Evolutionary conservation across 768 basidiomycete species (phyloP), one percentile per base, ranked within the genome.

Genomic region (Boletus edulis): DNA sequence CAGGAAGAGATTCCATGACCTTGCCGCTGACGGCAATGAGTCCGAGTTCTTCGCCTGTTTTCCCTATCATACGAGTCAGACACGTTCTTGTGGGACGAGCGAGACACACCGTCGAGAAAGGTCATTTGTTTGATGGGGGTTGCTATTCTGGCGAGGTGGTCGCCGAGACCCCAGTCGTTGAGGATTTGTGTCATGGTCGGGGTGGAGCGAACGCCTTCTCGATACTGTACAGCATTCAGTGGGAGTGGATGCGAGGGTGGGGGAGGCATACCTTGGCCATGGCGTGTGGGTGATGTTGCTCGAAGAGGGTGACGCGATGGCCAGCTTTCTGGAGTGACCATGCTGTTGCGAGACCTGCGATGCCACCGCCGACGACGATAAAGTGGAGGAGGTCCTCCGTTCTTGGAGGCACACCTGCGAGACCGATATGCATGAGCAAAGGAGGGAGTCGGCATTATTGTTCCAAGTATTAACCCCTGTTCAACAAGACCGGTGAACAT

Each of bases 121-220:
- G 59, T 32, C 14, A 67, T 55, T 24, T 54, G 58, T 3, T 37
- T 10, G 9, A 63, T 59, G n/a, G 45, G 60, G 15, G 63, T 50
- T 0, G 68, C 42, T 6, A 74, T 69, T 27, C 71, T 69, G 6
- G 72, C 65, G 39, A 86, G 62, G 11, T 65, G 60, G 34, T 79
- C 75, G 15, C 68, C 76, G 1, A 82, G 70, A 14, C 79, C 82
- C 83, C 84, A 86, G 43, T 79, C 72, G 31, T 72, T 64, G 41
- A 85, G 66, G 1, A 85, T 67, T 34, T 76, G 75, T 35, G 81
- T 81, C 77, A 85, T 77, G 57, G 83, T 81, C 1, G 84, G 82
- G n/a, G 81, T 78, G 0, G 78, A 73, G 13, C 76, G 75, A 15
- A 78, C 62, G 24, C 75, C 77, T 7, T 70, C 73, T 15, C 64